Evolutionary conservation across 495 filamentous ascomycete genomes (phyloP).

Genomic region (Xylaria grammica): DNA sequence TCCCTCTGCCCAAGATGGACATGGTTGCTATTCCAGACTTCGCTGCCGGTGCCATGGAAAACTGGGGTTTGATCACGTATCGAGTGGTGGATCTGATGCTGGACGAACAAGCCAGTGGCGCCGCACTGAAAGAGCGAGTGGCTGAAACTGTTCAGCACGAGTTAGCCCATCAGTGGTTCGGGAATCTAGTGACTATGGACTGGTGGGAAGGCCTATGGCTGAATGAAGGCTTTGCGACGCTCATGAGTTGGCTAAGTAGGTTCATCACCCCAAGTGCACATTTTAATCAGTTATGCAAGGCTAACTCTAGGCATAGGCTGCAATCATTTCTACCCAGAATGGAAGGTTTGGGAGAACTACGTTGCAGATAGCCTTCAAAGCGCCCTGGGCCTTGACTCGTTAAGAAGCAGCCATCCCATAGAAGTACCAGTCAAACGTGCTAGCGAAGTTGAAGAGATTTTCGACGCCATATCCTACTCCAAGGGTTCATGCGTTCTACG

Average conservation of each 20-base stretch:
- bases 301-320: constrained; percentile 60
- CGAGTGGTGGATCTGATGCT: constrained; percentile 88
- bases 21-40: constrained; percentile 98
- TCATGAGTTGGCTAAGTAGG: constrained; percentile 65
- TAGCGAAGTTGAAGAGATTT: constrained; percentile 97
- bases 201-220: constrained; percentile 99
- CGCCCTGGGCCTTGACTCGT: constrained; percentile 84
- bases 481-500: constrained; percentile 95
- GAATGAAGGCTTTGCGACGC: constrained; percentile 95
- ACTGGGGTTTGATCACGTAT: constrained; percentile 97
- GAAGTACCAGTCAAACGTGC: constrained; percentile 95
- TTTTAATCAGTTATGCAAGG: constrained; percentile 17
- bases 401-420: constrained; percentile 94
- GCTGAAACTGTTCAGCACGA: constrained; percentile 97
- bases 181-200: constrained; percentile 98
- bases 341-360: constrained; percentile 98
- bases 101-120: constrained; percentile 89
- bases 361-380: constrained; percentile 90
- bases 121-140: constrained; percentile 90
- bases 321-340: constrained; percentile 91
- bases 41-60: constrained; percentile 94
- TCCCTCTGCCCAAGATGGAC: constrained; percentile 88
- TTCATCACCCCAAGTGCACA: constrained; percentile 2
- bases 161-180: constrained; percentile 98
- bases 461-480: constrained; percentile 96